These are phyloP conservation scores for Ceratocystis destructans DNA, from an alignment of 2,329 filamentous ascomycete species.

Conservation along the genomic window DNA sequence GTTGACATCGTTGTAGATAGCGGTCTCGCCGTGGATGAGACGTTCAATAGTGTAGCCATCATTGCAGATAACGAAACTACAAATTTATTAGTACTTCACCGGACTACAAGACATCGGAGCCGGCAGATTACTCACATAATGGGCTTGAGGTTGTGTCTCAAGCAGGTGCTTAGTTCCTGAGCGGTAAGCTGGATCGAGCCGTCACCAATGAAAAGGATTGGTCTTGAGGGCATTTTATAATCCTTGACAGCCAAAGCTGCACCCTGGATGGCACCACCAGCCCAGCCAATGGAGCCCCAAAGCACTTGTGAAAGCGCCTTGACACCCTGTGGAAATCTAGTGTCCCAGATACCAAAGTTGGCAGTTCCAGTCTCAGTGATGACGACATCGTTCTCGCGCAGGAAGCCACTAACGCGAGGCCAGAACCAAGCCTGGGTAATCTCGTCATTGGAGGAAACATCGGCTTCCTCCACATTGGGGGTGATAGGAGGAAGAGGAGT, in stretches of 20 bases:
- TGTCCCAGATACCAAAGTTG: slow-evolving; percentile 81
- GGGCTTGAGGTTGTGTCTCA: slow-evolving; percentile 57
- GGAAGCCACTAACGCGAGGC: slow-evolving; percentile 59
- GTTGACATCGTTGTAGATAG: slow-evolving; percentile 66
- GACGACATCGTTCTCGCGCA: slow-evolving; percentile 59
- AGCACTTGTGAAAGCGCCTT: slow-evolving; percentile 68
- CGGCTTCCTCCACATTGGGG: slow-evolving; percentile 34
- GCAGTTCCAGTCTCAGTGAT: slow-evolving; percentile 80
- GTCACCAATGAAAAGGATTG: slow-evolving; percentile 78
- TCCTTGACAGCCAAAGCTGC: slow-evolving; percentile 66
- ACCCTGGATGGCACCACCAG: slow-evolving; percentile 43
- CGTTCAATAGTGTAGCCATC: slow-evolving; percentile 83
- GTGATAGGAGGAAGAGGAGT: slow-evolving; percentile 25
- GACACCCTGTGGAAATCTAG: slow-evolving; percentile 63
- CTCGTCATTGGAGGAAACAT: slow-evolving; percentile 27
- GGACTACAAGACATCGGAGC: too few species aligned
- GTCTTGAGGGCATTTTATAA: slow-evolving; percentile 43
- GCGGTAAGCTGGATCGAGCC: slow-evolving; percentile 74
- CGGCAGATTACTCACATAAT: slow-evolving; percentile 50
- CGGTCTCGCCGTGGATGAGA: slow-evolving; percentile 72
- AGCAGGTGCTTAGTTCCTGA: slow-evolving; percentile 74
- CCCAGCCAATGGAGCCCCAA: slow-evolving; percentile 53
- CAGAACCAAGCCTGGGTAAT: slow-evolving; percentile 67
- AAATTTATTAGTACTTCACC: slow-evolving; percentile 20
- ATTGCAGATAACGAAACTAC: slow-evolving; percentile 69